Base-by-base conservation (phyloP, 371 early-diverging fungal species). In the Nematocida ironsii region DNA sequence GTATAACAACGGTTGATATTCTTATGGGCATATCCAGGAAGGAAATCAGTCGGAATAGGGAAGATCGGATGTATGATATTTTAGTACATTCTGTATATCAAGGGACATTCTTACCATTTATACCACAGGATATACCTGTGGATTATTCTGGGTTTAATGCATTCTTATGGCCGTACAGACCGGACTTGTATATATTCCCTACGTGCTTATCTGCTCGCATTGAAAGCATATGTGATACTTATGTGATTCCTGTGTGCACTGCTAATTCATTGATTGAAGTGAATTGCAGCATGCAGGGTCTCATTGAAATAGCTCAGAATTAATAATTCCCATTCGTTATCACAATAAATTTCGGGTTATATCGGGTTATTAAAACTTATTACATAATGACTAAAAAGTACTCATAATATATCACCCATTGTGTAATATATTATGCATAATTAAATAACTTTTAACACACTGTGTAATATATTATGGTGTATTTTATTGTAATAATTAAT, bases 151-250 rank as follows among this genome's bases (percentile, higher is more conserved):
- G 5, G 33, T 48, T 6, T 23, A 52, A 16, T 16, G 42, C 54
- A 9, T 57, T 78, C 23, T 5, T 78, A 7, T 67, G 67, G 60
- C 56, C 70, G 25, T 47, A 70, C 55, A 20, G 18, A 1, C 80
- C 58, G 3, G 72, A 76, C 39, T 11, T 76, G 13, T 48, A 72
- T 20, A 56, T 76, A 33, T 33, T 70, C 20, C 48, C 73, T 7
- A 61, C 73, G 13, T 20, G 18, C 20, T 18, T 52, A 13, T 64
- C 64, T 45, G 64, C 64, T 13, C 11, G 44, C 23, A 27, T 16
- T 13, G 64, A 64, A 11, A 18, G 42, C 16, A 5, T 64, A 27
- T 64, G 64, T 23, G 42, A 23, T 7, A 64, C 64, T 33, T 23
- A 64, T 45, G 45, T 44, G 1, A n/a, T 64, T 18, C 64, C 64